Evolutionary conservation across 495 filamentous ascomycete genomes (phyloP), one percentile per base, ranked within the genome.

Genomic region (Cairneyella variabilis): DNA sequence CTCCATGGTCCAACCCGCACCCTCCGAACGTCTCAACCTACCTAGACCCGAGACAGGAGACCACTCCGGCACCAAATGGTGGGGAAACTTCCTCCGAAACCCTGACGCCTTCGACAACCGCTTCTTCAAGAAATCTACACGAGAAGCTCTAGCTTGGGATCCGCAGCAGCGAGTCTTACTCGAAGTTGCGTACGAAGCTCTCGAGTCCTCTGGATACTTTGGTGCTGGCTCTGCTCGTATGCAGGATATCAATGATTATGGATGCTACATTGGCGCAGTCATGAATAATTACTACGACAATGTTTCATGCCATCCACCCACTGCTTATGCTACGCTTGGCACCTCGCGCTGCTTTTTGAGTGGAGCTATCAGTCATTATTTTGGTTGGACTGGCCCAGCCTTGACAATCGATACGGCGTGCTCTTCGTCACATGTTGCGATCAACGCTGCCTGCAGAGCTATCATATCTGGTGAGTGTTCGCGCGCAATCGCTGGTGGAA

Each of bases 391-490:
- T 34, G 78, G 81, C 6, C 53, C 74, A 1, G 71, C 85, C 50
- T 84, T 89, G 59, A 91, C 84, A 23, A 77, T 91, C 21, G 90
- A 96, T 63, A 95, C 90, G 2, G 90, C 90, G 22, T 95, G 90
- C 64, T 95, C 90, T 1, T 91, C 89, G 7, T 90, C 85, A 48
- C 58, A 76, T 47, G 72, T 77, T 45, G 75, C 77, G 18, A 59
- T 81, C 27, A 73, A 95, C 61, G 66, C 88, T 27, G 90, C 90
- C 40, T 92, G 89, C 63, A 88, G 85, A 57, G 85, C 88, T 1
- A 73, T 95, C 21, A 83, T 85, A 70, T 71, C 76, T 17, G 76
- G 74, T 1, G 76, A 79, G 30, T 72, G 69, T 0, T 62, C 57
- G 32, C 48, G 59, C 30, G 73, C 73, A 37, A 49, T 75, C 17